A percentile compares a stretch with the other conserved stretches of the same genome.
These are phyloP conservation scores for Penicillium sp. DNA, from an alignment of 2,329 filamentous ascomycete species.

Conservation along the genomic window DNA sequence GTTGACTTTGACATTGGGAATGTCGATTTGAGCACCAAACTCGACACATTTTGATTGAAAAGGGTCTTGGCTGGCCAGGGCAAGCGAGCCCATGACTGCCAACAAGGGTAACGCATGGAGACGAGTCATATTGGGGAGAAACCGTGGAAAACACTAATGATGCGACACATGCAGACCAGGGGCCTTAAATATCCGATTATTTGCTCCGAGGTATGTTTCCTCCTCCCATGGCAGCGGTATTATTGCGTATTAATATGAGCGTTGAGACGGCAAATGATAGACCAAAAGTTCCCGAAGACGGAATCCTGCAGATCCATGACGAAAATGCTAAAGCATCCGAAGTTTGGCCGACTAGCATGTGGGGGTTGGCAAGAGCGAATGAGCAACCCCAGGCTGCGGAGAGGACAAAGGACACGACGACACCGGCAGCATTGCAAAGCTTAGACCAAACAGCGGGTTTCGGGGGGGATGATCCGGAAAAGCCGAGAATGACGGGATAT, in stretches of 20 bases:
- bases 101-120: conserved; percentile 15
- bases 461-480: not conserved
- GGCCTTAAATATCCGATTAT: not conserved
- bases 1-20: conserved; percentile 32
- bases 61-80: conserved; percentile 22
- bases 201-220: not conserved
- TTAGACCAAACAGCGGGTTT: not conserved
- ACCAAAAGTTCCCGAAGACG: not conserved
- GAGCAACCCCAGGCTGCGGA: not conserved
- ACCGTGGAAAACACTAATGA: too few species aligned
- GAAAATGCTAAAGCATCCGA: not conserved
- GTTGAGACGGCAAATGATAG: not conserved
- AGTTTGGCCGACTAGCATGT: not conserved
- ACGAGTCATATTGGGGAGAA: conserved; percentile 11
- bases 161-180: not conserved
- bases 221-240: not conserved
- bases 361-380: not conserved
- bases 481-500: not conserved
- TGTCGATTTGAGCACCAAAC: conserved; percentile 25
- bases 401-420: not conserved
- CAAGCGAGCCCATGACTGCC: conserved; percentile 17
- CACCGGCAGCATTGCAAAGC: too few species aligned
- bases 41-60: conserved; percentile 26
- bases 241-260: not conserved
- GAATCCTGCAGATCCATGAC: not conserved